Base-by-base conservation (phyloP, 805 yeast genomes). In the Pichia cephalocereana region DNA sequence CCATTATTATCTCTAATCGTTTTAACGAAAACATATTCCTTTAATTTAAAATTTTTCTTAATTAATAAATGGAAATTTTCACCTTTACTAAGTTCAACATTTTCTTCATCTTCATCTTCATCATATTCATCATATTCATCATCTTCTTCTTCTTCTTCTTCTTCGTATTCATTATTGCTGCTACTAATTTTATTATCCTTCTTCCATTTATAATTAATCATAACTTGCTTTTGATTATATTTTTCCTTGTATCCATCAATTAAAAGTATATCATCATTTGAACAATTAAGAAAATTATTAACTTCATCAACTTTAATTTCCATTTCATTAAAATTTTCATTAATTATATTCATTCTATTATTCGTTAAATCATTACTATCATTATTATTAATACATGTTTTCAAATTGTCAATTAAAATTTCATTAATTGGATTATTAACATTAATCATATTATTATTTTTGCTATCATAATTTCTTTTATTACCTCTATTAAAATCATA, bases 1-100 rank as follows among this genome's bases (percentile, higher is more conserved):
- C 75, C 74, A 43, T 62, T 62, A 39, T 61, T 63, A 47, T 68
- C 69, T 55, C 76, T 60, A 28, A 68, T 63, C 18, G 69, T 62
- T 47, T 67, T 66, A 11, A 69, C 65, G 44, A 70, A 71, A 4
- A 62, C 59, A 44, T 70, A 59, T 10, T 51, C 46, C 4, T 55
- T 51, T 8, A 50, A 34, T 4, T 48, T 43, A 38, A 60, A 57
- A 3, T 45, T 44, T 14, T 53, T 45, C 26, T 45, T 46, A 4
- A 59, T 53, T 10, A 55, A 30, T 6, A 41, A 38, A 47, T 59
- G 63, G 17, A 59, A 48, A 46, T 59, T 58, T 7, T 53, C 46
- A 19, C 41, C 43, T 14, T 38, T 45, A 28, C 9, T 10, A 12
- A 17, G 9, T 2, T 28, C 18, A 34, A 14, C 43, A 18, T 27